These are phyloP conservation scores for Erysimum cheiri DNA, from an alignment of 441 rosid species.

Conservation along the genomic window DNA sequence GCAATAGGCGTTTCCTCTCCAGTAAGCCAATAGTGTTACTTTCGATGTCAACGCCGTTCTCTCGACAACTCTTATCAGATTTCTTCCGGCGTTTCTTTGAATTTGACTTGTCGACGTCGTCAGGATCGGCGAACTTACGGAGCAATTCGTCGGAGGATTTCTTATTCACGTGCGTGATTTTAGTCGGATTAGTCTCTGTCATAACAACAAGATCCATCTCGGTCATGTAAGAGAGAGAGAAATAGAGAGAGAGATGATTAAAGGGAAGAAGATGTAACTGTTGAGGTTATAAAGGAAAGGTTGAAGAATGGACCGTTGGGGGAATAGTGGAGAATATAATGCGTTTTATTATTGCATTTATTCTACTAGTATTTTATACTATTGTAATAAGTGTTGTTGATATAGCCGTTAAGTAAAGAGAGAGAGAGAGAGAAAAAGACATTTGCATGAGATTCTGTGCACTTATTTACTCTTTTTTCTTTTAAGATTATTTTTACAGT, in stretches of 20 bases:
- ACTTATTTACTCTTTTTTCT: neutral
- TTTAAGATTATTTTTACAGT: slow-evolving; percentile 6
- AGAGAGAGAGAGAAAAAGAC: neutral
- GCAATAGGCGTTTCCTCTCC: slow-evolving; percentile 70
- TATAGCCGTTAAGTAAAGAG: slow-evolving; percentile 38
- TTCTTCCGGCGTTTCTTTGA: slow-evolving; percentile 55
- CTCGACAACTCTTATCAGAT: slow-evolving; percentile 22
- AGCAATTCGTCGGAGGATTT: slow-evolving; percentile 81
- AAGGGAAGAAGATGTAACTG: neutral
- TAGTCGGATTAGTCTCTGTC: slow-evolving; percentile 24
- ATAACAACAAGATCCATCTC: slow-evolving; percentile 37
- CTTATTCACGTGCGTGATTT: slow-evolving; percentile 67
- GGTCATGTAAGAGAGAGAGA: neutral
- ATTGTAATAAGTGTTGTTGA: slow-evolving; percentile 26
- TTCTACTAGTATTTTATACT: slow-evolving; percentile 48
- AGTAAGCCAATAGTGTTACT: slow-evolving; percentile 39
- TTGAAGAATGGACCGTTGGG: slow-evolving; percentile 65
- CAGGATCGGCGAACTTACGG: slow-evolving; percentile 67
- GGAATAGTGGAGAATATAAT: slow-evolving; percentile 38
- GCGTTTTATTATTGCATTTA: slow-evolving; percentile 34
- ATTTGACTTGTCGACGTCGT: slow-evolving; percentile 38
- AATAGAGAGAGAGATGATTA: slow-evolving; percentile 18
- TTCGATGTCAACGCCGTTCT: slow-evolving; percentile 35
- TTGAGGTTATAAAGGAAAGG: slow-evolving; percentile 20
- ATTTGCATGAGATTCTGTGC: slow-evolving; percentile 46